Base-by-base conservation (phyloP, 441 rosid genomes). In the Dalechampia spathulata region DNA sequence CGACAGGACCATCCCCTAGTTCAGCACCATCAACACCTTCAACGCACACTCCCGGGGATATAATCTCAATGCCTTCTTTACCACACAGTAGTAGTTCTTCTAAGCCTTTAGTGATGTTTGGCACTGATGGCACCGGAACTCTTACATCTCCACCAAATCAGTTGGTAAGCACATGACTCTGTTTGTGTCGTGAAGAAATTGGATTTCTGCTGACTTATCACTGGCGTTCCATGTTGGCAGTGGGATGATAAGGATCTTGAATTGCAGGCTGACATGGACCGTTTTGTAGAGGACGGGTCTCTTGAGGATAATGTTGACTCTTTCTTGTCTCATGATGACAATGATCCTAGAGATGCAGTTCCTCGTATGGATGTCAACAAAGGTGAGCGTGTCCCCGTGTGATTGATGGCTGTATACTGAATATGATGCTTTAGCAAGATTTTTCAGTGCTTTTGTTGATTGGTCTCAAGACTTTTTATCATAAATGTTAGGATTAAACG, bases 251-350 rank as follows among this genome's bases (percentile, higher is more conserved):
- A 74, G 62, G 81, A 76, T 73, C 67, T 64, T 85, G 72, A 73
- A 73, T 78, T 84, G 83, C 90, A 84, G 98, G 86, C 87, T 83
- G 96, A 86, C 37, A 75, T 82, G 78, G 96, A 88, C 66, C 83
- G 75, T 50, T 74, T 85, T 67, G 87, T 82, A 72, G 93, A 83
- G 67, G 93, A 86, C 75, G 90, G 87, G 45, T 80, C 90, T 27
- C 81, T 85, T 53, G 90, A 87, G 50, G 97, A 86, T 58, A 82
- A 87, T 25, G 90, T 82, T 4, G 97, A 83, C 63, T 88, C 96
- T 64, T 80, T 83, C 77, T 70, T 85, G 75, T 80, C 92, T 30
- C 83, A 73, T 65, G 92, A 85, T 56, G 92, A 83, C 67, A 59
- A 78, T 20, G 96, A 85, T 61, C 81, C 79, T 46, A 66, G 85